Conservation (phyloP, 768 basidiomycete species). For the Mycena galericulata region DNA sequence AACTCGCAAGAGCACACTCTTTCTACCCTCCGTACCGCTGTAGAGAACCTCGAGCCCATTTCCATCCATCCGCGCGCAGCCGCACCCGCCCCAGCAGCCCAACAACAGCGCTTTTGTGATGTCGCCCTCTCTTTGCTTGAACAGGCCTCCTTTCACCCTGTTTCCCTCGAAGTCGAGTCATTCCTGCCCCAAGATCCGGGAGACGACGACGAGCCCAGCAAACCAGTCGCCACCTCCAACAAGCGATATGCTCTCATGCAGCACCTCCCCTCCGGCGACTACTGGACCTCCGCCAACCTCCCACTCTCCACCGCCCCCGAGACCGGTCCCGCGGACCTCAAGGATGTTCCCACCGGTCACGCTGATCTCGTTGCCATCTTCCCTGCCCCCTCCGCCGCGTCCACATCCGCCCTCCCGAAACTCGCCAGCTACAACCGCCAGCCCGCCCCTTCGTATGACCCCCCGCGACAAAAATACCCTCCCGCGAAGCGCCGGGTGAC, state of each 20-base stretch:
- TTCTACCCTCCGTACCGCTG: slow-evolving; percentile 69
- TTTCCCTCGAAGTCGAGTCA: slow-evolving; percentile 60
- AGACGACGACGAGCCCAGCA: slow-evolving; percentile 31
- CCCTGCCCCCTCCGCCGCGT: slow-evolving; percentile 65
- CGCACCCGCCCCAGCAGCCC: slow-evolving; percentile 70
- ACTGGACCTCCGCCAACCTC: slow-evolving; percentile 80
- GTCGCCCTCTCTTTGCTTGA: slow-evolving; percentile 79
- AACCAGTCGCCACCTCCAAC: slow-evolving; percentile 44
- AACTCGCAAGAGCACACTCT: slow-evolving; percentile 67
- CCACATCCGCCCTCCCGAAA: slow-evolving; percentile 39
- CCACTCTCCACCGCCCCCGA: slow-evolving; percentile 47
- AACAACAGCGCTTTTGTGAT: slow-evolving; percentile 81
- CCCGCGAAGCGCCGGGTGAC: slow-evolving; percentile 63
- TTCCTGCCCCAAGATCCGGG: slow-evolving; percentile 49
- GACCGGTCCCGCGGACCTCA: slow-evolving; percentile 52
- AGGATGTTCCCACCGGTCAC: slow-evolving; percentile 68
- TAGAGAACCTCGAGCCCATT: slow-evolving; percentile 75
- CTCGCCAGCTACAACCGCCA: slow-evolving; percentile 43
- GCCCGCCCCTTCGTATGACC: slow-evolving; percentile 69
- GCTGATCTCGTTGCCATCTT: slow-evolving; percentile 84
- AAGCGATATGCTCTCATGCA: slow-evolving; percentile 82
- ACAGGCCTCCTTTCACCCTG: slow-evolving; percentile 69
- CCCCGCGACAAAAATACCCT: slow-evolving; percentile 51
- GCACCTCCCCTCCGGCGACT: slow-evolving; percentile 79
- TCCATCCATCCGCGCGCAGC: slow-evolving; percentile 75